Conservation (phyloP, 2,329 filamentous ascomycete genomes). For the Macrophomina phaseolina region DNA sequence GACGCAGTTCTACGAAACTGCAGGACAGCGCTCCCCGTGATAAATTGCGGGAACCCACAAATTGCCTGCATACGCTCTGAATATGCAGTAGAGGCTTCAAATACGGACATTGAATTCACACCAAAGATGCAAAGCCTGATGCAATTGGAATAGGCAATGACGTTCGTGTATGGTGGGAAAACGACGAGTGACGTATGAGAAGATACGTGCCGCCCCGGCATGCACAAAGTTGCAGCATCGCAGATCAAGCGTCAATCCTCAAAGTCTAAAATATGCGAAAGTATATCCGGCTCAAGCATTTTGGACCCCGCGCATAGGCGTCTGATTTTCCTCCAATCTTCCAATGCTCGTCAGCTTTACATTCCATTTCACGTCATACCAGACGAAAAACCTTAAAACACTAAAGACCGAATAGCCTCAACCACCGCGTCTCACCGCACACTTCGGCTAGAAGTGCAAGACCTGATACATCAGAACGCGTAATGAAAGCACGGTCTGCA, state of each 20-base stretch:
- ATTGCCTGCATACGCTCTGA: too few relatives aligned
- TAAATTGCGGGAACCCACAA: background rate
- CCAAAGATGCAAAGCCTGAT: too few relatives aligned
- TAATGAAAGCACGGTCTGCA: background rate
- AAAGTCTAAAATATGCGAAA: background rate
- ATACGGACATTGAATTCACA: too few relatives aligned
- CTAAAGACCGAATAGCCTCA: background rate
- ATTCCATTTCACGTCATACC: background rate
- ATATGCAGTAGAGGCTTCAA: too few relatives aligned
- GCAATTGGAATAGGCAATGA: background rate
- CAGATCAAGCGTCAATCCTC: background rate
- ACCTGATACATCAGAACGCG: background rate
- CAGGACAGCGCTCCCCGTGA: background rate
- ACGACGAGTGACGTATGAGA: background rate
- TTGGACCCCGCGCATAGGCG: background rate
- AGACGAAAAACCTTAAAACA: background rate
- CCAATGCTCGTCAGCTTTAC: background rate
- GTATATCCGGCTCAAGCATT: background rate
- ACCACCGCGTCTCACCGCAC: background rate
- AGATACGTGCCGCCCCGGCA: background rate
- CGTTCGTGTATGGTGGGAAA: background rate
- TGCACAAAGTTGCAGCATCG: background rate
- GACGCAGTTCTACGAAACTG: background rate
- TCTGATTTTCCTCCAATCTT: background rate
- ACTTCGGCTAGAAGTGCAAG: background rate